These are phyloP conservation scores for Lagerstroemia speciosa DNA, from an alignment of 345 rosid species.

Conservation along the genomic window DNA sequence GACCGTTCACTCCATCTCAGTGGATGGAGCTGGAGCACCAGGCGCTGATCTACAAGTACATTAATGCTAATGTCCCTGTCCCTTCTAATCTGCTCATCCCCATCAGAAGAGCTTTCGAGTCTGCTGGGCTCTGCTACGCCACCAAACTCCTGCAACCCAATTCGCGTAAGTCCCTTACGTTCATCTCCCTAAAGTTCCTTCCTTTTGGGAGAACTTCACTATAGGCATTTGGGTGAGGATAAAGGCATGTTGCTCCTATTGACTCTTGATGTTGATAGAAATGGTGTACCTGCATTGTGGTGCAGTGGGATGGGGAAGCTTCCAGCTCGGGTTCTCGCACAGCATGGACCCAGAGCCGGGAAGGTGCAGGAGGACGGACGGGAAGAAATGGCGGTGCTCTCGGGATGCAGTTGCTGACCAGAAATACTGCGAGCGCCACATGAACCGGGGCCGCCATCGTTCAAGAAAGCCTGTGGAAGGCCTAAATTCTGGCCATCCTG, in stretches of 20 bases:
- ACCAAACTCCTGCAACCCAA: conserved; percentile 39
- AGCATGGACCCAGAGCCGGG: conserved; percentile 93
- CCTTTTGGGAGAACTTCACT: not conserved
- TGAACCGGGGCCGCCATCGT: conserved; percentile 99
- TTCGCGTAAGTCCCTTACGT: conserved; percentile 33
- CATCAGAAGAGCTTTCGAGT: conserved; percentile 61
- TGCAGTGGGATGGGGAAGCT: conserved; percentile 70
- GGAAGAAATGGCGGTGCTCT: conserved; percentile 99
- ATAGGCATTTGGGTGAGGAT: too few species aligned
- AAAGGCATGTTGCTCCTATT: too few species aligned
- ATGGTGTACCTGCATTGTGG: not conserved
- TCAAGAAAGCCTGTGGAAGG: conserved; percentile 99
- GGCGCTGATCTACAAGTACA: conserved; percentile 83
- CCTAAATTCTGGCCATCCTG: conserved; percentile 65
- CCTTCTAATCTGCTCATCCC: conserved; percentile 72
- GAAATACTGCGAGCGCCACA: conserved; percentile 94
- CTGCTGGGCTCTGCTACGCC: conserved; percentile 32
- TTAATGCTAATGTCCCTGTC: conserved; percentile 64
- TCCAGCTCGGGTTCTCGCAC: conserved; percentile 74
- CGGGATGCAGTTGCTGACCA: conserved; percentile 87
- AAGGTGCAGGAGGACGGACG: conserved; percentile 94
- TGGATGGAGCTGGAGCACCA: conserved; percentile 96
- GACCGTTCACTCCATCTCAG: conserved; percentile 61
- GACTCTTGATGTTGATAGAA: not conserved
- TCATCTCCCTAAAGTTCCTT: not conserved